Evolutionary conservation across 2,329 filamentous ascomycete genomes (phyloP).

Genomic region (Dendryphion nanum): DNA sequence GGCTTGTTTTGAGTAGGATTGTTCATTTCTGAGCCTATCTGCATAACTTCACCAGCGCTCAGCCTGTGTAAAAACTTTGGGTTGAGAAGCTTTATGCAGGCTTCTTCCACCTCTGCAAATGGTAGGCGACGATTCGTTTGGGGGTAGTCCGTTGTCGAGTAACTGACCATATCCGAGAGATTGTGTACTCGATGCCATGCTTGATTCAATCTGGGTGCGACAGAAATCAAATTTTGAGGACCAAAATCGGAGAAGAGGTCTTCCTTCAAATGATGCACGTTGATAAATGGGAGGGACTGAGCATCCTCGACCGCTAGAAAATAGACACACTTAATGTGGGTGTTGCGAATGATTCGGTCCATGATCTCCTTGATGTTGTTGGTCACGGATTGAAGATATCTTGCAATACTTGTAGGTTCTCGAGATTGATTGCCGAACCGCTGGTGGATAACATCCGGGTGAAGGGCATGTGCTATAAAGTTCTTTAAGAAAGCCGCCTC

Average conservation of each 20-base stretch:
- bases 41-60: no score
- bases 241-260: slow-evolving; percentile 13
- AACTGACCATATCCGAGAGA: slow-evolving; percentile 17
- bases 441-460: slow-evolving; percentile 13
- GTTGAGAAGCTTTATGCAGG: no score
- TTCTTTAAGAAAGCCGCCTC: slow-evolving; percentile 21
- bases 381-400: slow-evolving; percentile 16
- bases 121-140: no score
- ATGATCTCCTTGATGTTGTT: slow-evolving; percentile 16
- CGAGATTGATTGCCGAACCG: no score
- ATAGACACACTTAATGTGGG: slow-evolving; percentile 17
- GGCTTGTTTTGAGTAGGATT: no score
- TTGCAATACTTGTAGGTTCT: slow-evolving; percentile 8
- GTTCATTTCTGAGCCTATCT: no score
- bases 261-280: slow-evolving; percentile 12
- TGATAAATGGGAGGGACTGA: slow-evolving; percentile 16
- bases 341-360: slow-evolving; percentile 23
- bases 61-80: no score
- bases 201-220: slow-evolving; percentile 14
- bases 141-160: slow-evolving; percentile 17
- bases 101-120: no score
- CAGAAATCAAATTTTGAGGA: slow-evolving; percentile 7
- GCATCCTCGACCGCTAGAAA: slow-evolving; percentile 18
- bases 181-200: slow-evolving; percentile 18
- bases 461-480: slow-evolving; percentile 20